Evolutionary conservation across 306 rosid genomes (phyloP).

Genomic region (Rubus idaeus): DNA sequence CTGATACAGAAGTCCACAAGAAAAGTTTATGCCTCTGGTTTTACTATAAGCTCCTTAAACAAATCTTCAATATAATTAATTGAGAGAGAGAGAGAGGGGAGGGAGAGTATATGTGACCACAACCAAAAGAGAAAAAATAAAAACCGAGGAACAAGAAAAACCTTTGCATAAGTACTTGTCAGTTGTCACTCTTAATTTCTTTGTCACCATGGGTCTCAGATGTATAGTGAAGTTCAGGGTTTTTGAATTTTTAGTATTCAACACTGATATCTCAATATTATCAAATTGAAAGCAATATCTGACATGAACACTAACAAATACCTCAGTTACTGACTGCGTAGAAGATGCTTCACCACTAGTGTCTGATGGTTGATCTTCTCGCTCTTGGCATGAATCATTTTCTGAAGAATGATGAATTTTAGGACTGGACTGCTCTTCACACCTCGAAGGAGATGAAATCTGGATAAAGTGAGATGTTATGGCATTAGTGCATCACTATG

Average conservation of each 20-base stretch:
- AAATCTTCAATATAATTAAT: not conserved
- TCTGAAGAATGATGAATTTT: slow-evolving; percentile 22
- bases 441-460: slow-evolving; percentile 36
- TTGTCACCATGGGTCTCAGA: not conserved
- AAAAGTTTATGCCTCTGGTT: slow-evolving; percentile 5
- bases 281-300: slow-evolving; percentile 1
- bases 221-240: not conserved
- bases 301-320: slow-evolving; percentile 17
- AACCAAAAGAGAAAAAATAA: not conserved
- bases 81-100: not conserved
- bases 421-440: slow-evolving; percentile 30
- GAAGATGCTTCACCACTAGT: slow-evolving; percentile 26
- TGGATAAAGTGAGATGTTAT: slow-evolving; percentile 13
- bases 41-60: not conserved
- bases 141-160: not conserved
- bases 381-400: slow-evolving; percentile 28
- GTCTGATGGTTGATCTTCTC: slow-evolving; percentile 30
- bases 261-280: not conserved
- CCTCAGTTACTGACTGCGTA: slow-evolving; percentile 38
- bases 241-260: not conserved
- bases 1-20: slow-evolving; percentile 39
- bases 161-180: not conserved
- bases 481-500: not conserved
- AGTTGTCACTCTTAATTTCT: not conserved
- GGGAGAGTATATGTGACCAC: too few relatives aligned